Evolutionary conservation across 139 green algal species (phyloP).

Genomic region (Chlorella sp.): DNA sequence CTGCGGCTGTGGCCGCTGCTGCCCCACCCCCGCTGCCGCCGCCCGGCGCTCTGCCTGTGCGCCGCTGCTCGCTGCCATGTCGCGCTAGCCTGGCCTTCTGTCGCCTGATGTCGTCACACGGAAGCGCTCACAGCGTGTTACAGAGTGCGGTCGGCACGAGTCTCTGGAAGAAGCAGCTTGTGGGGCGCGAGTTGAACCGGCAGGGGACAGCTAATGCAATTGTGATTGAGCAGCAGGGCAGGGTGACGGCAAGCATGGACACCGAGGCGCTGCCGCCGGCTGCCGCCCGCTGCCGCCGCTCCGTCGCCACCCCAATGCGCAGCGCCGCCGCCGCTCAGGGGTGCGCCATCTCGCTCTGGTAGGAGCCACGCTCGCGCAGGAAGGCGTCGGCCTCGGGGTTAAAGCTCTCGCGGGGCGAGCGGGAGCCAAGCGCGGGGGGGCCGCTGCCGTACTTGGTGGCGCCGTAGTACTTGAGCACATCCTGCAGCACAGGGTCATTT

Average conservation of each 20-base stretch:
- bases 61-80: too few relatives aligned
- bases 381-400: constrained; percentile 79
- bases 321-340: neutral
- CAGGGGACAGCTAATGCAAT: too few relatives aligned
- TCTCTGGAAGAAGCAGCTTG: too few relatives aligned
- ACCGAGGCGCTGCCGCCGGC: too few relatives aligned
- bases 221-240: too few relatives aligned
- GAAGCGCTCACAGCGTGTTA: too few relatives aligned
- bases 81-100: too few relatives aligned
- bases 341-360: constrained; percentile 62
- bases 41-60: neutral
- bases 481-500: constrained; percentile 42
- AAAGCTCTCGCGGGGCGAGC: constrained; percentile 84
- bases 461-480: constrained; percentile 87
- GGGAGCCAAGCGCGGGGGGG: constrained; percentile 68
- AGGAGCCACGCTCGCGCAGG: constrained; percentile 78
- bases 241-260: too few relatives aligned
- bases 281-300: neutral
- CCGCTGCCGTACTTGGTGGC: constrained; percentile 81
- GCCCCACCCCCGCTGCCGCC: neutral
- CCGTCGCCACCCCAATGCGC: neutral
- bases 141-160: too few relatives aligned
- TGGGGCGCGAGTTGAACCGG: too few relatives aligned
- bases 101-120: too few relatives aligned
- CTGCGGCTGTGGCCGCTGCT: neutral